Evolutionary conservation across 345 rosid species (phyloP).

Genomic region (Durio zibethinus): DNA sequence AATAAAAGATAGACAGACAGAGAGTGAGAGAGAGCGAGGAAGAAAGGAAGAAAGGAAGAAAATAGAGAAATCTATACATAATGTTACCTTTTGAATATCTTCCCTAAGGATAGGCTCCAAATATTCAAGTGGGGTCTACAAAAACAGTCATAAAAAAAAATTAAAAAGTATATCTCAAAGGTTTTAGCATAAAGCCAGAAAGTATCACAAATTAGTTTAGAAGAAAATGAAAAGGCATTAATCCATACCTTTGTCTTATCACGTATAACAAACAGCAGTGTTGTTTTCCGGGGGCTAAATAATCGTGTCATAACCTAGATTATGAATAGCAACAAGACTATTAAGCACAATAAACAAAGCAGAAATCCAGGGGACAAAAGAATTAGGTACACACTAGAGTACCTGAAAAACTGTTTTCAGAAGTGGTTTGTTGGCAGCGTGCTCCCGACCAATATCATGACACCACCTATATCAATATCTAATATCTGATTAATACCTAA

Average conservation of each 20-base stretch:
- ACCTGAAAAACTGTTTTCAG: slow-evolving; percentile 92
- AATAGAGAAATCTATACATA: neutral
- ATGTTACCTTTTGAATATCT: slow-evolving; percentile 72
- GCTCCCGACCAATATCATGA: slow-evolving; percentile 92
- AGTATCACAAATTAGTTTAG: neutral
- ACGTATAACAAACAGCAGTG: slow-evolving; percentile 84
- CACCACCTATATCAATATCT: slow-evolving; percentile 61
- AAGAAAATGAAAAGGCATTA: slow-evolving; percentile 4
- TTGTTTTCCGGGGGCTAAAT: slow-evolving; percentile 89
- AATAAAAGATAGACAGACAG: neutral
- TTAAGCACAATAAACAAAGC: slow-evolving; percentile 9
- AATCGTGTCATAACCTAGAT: slow-evolving; percentile 79
- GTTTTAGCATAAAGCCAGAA: slow-evolving; percentile 10
- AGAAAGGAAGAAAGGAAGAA: neutral
- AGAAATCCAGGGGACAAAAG: neutral
- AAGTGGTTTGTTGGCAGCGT: slow-evolving; percentile 89
- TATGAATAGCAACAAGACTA: slow-evolving; percentile 14
- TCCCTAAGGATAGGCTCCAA: slow-evolving; percentile 66
- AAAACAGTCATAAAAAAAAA: neutral
- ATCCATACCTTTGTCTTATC: slow-evolving; percentile 72
- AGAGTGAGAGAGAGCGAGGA: neutral
- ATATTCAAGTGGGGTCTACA: slow-evolving; percentile 68
- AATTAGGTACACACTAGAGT: neutral
- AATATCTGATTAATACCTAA: slow-evolving; percentile 16
- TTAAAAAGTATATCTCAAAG: neutral